Conservation (phyloP, 2,329 filamentous ascomycete species). For the Xylariales sp. region DNA sequence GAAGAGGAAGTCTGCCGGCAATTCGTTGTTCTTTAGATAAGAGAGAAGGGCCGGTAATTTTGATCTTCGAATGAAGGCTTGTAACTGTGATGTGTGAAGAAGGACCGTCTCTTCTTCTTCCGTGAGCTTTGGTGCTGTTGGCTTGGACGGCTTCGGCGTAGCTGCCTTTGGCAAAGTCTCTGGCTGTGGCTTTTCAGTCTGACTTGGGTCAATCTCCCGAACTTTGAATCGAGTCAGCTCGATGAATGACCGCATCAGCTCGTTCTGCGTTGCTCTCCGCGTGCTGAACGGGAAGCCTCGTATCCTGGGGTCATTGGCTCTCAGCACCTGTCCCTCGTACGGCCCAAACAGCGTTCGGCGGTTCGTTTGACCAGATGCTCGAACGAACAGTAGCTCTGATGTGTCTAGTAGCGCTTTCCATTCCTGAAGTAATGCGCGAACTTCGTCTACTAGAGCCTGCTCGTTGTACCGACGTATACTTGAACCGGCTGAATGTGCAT, state of each 20-base stretch:
- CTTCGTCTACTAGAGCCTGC: constrained; percentile 81
- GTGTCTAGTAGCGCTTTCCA: constrained; percentile 86
- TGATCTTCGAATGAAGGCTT: constrained; percentile 80
- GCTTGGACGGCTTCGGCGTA: constrained; percentile 42
- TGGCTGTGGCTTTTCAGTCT: constrained; percentile 41
- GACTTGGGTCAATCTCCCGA: constrained; percentile 66
- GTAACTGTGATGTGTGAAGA: constrained; percentile 84
- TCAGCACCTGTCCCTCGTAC: constrained; percentile 83
- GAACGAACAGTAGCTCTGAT: constrained; percentile 79
- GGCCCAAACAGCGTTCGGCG: constrained; percentile 83
- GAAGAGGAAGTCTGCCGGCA: constrained; percentile 71
- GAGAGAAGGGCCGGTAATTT: constrained; percentile 83
- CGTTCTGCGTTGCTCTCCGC: constrained; percentile 82
- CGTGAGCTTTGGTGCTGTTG: constrained; percentile 59
- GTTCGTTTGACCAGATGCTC: constrained; percentile 84
- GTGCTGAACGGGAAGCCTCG: constrained; percentile 93
- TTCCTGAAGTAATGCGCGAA: constrained; percentile 71
- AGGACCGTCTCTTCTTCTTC: constrained; percentile 80
- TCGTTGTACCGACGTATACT: constrained; percentile 91
- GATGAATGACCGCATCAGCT: constrained; percentile 90
- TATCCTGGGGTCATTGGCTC: constrained; percentile 71
- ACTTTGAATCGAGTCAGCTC: constrained; percentile 90
- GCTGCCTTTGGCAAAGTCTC: constrained; percentile 33
- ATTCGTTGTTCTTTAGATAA: constrained; percentile 72
- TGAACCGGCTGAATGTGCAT: constrained; percentile 89